Evolutionary conservation across 164 flowering plant genomes (phyloP), one percentile per base, ranked within the genome.

Genomic region (Magnolia kwangsiensis): DNA sequence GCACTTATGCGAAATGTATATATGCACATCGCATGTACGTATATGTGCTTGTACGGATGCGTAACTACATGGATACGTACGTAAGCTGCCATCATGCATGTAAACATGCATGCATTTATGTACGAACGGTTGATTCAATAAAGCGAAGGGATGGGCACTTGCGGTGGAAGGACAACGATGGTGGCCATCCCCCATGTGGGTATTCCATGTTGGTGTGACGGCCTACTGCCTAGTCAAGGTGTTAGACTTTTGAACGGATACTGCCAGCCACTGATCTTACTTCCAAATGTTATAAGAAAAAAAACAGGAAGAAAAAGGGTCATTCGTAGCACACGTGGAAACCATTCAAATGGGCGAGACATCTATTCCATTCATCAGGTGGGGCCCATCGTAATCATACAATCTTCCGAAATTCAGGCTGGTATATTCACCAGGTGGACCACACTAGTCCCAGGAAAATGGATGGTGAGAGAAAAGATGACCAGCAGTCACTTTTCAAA

Each of bases 121-220:
- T n/a, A 63, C 20, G 64, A 18, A 65, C 23, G 68, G 29, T 67
- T 18, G 71, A 67, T 24, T 4, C 29, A 21, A 16, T 19, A 68
- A 14, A 68, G 71, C 5, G 51, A 68, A 29, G 71, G 71, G 50
- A 68, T 68, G 71, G 71, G 71, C 67, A 61, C 45, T 73, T 73
- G 68, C 45, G 51, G 67, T 63, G 68, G 61, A 74, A 16, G 67
- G 68, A 9, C 24, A 74, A 49, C 50, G 70, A 31, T 19, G 49
- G 70, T 50, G 70, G 20, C 21, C 76, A 74, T 65, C 70, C 61
- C 49, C 66, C 75, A 74, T 74, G 76, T 74, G 76, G 31, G 8
- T 63, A n/a, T 31, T 61, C 50, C 51, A 63, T 67, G 63, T 65
- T 65, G 68, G 19, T 24, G 29, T 65, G 68, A 65, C 4, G 37